phyloP scores from a whole-genome alignment of 129 eudicot genomes.

The Helianthus tuberosus region DNA sequence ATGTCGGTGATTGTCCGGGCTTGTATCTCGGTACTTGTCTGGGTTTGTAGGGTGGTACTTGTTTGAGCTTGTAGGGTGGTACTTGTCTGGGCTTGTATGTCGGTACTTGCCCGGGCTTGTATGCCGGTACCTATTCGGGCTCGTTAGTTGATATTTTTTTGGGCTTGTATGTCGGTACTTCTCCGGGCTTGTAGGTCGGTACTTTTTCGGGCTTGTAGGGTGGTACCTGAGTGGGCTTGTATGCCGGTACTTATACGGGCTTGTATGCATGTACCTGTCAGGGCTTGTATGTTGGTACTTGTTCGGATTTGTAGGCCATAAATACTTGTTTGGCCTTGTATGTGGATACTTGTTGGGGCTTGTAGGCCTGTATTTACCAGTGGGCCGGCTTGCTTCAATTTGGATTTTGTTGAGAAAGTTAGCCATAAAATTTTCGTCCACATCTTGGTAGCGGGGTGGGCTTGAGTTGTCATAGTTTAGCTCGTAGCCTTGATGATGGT shows the following conservation, averaged over 20 bases:
- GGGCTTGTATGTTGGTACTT: no score
- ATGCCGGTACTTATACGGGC: background rate
- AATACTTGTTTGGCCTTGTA: no score
- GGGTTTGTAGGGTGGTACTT: slow-evolving; percentile 10
- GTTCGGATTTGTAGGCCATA: no score
- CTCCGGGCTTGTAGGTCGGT: background rate
- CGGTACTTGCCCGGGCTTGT: background rate
- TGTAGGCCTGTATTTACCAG: background rate
- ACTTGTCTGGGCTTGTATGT: background rate
- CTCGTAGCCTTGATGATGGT: slow-evolving; percentile 20
- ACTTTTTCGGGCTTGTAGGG: background rate
- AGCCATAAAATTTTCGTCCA: slow-evolving; percentile 3
- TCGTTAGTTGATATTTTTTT: background rate
- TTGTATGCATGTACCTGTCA: no score
- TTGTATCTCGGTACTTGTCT: background rate
- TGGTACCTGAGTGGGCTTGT: background rate
- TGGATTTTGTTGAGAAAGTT: slow-evolving; percentile 30
- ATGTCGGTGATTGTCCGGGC: background rate
- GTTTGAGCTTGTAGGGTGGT: background rate
- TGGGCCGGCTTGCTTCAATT: slow-evolving; percentile 9
- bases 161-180: background rate
- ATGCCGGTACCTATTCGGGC: slow-evolving; percentile 9
- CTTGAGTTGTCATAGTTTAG: slow-evolving; percentile 25
- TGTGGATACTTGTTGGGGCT: background rate
- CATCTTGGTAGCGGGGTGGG: background rate